Percentiles rank a stretch among this genome's conserved stretches.
These are phyloP conservation scores for Stipa capillata DNA, from an alignment of 176 grass and related monocot species.

Conservation along the genomic window DNA sequence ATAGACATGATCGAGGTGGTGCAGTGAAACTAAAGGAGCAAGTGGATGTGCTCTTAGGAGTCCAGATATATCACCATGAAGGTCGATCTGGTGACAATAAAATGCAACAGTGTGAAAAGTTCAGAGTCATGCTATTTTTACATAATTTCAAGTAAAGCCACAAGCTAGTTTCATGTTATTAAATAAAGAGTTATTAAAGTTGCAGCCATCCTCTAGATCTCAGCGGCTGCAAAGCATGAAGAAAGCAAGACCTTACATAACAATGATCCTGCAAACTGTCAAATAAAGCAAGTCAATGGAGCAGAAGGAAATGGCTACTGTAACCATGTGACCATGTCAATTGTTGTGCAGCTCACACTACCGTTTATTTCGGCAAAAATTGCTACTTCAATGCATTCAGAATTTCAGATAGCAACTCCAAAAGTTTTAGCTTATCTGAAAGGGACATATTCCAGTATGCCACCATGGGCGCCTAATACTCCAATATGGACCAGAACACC, in stretches of 20 bases:
- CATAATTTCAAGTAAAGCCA: neutral
- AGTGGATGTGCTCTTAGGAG: constrained; percentile 74
- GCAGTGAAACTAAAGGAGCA: constrained; percentile 68
- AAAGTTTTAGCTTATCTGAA: constrained; percentile 1
- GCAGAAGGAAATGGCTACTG: neutral
- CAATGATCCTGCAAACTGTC: neutral
- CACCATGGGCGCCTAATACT: neutral
- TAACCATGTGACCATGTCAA: neutral
- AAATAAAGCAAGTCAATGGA: neutral
- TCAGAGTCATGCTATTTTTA: neutral
- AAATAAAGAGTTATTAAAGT: neutral
- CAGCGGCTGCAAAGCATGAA: neutral
- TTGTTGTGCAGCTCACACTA: neutral
- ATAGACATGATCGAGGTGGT: constrained; percentile 72
- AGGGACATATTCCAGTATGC: constrained; percentile 13
- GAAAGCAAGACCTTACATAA: neutral
- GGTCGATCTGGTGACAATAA: constrained; percentile 57
- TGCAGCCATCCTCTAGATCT: neutral
- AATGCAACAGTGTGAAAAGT: neutral
- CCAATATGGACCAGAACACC: neutral
- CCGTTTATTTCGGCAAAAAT: neutral
- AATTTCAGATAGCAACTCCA: neutral
- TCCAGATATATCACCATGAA: constrained; percentile 84
- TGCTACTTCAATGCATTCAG: neutral
- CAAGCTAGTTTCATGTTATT: neutral